Conservation (phyloP, 352 stramenopile species). For the Halophytophthora batemanensis region DNA sequence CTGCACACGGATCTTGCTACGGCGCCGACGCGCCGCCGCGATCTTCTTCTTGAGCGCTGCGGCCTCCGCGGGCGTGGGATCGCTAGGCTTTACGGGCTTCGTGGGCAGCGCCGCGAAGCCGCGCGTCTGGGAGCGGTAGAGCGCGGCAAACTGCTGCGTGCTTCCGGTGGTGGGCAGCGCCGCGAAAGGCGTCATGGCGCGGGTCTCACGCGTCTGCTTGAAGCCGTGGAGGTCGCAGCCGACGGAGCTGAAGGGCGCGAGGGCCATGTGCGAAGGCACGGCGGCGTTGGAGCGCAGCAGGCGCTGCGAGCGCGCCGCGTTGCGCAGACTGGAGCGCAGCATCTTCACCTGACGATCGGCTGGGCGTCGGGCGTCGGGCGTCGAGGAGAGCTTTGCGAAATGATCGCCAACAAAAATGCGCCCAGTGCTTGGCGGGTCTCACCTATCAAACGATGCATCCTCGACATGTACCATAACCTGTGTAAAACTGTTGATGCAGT, state of each 20-base stretch:
- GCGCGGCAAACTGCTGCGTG: slow-evolving; percentile 18
- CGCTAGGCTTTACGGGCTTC: slow-evolving; percentile 13
- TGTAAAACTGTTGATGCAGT: neutral
- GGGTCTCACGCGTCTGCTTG: neutral
- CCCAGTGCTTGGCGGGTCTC: neutral
- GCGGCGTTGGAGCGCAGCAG: slow-evolving; percentile 20
- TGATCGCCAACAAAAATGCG: neutral
- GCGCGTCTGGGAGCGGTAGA: slow-evolving; percentile 25
- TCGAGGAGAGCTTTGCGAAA: slow-evolving; percentile 1
- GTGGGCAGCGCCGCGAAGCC: slow-evolving; percentile 48
- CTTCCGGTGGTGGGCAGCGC: slow-evolving; percentile 4
- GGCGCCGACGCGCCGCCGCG: slow-evolving; percentile 56
- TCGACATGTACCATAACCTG: no score
- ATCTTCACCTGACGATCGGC: slow-evolving; percentile 14
- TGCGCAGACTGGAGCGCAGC: slow-evolving; percentile 43
- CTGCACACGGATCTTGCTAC: slow-evolving; percentile 79
- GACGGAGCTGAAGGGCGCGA: slow-evolving; percentile 8
- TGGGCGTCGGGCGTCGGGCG: neutral
- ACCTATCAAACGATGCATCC: neutral
- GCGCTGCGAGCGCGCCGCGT: slow-evolving; percentile 31
- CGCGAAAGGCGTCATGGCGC: slow-evolving; percentile 6
- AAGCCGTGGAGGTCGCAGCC: slow-evolving; percentile 18
- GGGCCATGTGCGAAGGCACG: neutral
- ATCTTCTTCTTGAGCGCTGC: slow-evolving; percentile 79
- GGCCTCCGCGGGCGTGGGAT: slow-evolving; percentile 31